Base-by-base conservation (phyloP, 2,329 filamentous ascomycete species). In the Aureobasidium uvarum region DNA sequence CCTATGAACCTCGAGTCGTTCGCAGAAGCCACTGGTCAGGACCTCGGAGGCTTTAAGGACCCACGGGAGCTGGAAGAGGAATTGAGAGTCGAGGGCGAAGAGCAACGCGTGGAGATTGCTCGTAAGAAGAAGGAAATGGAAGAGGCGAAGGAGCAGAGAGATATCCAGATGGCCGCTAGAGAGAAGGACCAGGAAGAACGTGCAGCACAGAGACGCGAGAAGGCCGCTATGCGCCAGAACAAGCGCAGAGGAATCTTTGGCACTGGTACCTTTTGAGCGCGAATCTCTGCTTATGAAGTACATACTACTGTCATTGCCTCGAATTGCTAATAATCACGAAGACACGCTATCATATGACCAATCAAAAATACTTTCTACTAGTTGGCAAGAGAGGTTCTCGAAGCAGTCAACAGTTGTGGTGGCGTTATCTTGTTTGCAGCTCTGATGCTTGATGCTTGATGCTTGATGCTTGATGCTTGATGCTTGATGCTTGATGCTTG, bases 1-100 rank as follows among this genome's bases (percentile, higher is more conserved):
- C 71, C 72, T n/a, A 75, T 76, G 74, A 73, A 77, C 60, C 76
- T 81, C 67, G 72, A 77, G 36, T 69, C 72, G 11, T 82, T 80
- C 66, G 75, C 79, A 0, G 67, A 69, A 25, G 72, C 73, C n/a
- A 74, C 74, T 10, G 79, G 70, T 56, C 71, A 69, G 62, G 75
- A 77, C 18, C 72, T 78, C 2, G 72, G 70, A 0, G 70, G 71
- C 0, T 81, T 81, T 68, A 75, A 70, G 45, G 71, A 73, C 75
- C 75, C 66, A 70, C 73, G 8, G 69, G 72, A 75, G 54, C 71
- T 76, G 10, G 71, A 77, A 31, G 71, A 73, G 23, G 74, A 76
- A 31, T 74, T 77, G 46, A 67, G 69, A 20, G 68, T 71, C 59
- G 68, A 69, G 25, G 70, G 72, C 62, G 68, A 72, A 65, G 72